phyloP scores from a whole-genome alignment of 441 rosid genomes.

The Viola pubescens region DNA sequence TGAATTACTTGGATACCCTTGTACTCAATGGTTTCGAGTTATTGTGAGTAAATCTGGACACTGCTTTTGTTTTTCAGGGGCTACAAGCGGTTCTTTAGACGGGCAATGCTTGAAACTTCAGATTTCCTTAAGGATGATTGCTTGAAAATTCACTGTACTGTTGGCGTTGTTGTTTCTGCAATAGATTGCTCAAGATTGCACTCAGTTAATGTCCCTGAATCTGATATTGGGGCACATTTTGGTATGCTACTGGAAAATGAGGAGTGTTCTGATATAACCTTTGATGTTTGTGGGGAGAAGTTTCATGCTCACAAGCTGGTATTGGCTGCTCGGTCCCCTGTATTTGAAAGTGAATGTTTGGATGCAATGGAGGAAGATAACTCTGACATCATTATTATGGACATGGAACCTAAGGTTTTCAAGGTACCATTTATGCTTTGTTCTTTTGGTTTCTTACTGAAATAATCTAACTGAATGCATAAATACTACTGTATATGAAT shows the following conservation, averaged over 20 bases:
- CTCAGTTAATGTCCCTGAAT: conserved; percentile 37
- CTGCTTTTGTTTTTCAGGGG: conserved; percentile 28
- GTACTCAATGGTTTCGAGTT: conserved; percentile 5
- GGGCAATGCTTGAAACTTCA: conserved; percentile 40
- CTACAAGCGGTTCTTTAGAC: conserved; percentile 45
- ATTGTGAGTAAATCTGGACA: background rate
- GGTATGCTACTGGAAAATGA: conserved; percentile 36
- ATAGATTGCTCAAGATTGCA: conserved; percentile 31
- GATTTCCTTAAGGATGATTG: conserved; percentile 50
- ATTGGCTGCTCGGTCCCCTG: conserved; percentile 45
- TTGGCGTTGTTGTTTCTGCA: conserved; percentile 47
- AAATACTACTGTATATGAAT: too few relatives aligned
- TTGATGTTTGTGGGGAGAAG: conserved; percentile 40
- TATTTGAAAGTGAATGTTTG: conserved; percentile 32
- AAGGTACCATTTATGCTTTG: conserved; percentile 27
- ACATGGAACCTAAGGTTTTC: conserved; percentile 41
- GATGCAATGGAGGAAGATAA: conserved; percentile 26
- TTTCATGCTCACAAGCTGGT: conserved; percentile 51
- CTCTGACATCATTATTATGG: conserved; percentile 28
- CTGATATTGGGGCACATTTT: conserved; percentile 42
- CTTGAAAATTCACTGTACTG: conserved; percentile 48
- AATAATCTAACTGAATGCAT: too few relatives aligned
- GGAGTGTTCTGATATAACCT: conserved; percentile 42
- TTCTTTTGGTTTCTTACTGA: background rate
- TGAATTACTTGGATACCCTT: background rate